Evolutionary conservation across 2,329 filamentous ascomycete species (phyloP).

Genomic region (Neofusicoccum parvum): DNA sequence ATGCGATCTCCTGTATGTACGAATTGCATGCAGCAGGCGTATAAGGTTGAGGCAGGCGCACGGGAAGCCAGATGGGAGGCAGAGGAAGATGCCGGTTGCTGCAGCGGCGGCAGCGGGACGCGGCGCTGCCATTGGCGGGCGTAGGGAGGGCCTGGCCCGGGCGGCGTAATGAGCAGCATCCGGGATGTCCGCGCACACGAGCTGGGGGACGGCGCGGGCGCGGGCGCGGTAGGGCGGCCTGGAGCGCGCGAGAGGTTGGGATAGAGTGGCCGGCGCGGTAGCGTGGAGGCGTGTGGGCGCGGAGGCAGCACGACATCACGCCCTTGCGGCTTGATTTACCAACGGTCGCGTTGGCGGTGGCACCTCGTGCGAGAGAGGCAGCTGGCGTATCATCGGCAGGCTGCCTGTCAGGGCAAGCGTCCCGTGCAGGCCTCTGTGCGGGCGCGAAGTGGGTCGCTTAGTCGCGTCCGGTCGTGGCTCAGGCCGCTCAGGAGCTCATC

Average conservation of each 20-base stretch:
- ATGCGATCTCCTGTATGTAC: conserved; percentile 3
- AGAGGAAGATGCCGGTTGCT: conserved; percentile 5
- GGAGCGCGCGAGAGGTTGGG: conserved; percentile 1
- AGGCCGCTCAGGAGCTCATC: conserved; percentile 20
- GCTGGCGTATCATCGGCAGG: background rate
- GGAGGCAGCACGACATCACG: background rate
- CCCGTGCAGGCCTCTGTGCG: background rate
- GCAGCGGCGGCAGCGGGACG: background rate
- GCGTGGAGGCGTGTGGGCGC: background rate
- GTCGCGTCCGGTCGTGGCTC: conserved; percentile 10
- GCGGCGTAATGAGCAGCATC: conserved; percentile 2
- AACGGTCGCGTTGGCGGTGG: background rate
- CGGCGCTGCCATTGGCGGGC: background rate
- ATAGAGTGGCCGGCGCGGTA: conserved; percentile 10
- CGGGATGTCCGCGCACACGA: conserved; percentile 15
- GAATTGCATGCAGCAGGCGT: conserved; percentile 10
- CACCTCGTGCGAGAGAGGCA: conserved; percentile 3
- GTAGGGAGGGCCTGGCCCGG: background rate
- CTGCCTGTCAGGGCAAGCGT: conserved; percentile 2
- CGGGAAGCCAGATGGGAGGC: conserved; percentile 1
- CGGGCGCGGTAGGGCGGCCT: background rate
- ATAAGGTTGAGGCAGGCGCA: conserved; percentile 6
- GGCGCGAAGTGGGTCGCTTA: conserved; percentile 9
- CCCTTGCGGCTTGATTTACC: conserved; percentile 5
- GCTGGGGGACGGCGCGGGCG: background rate